Base-by-base conservation (phyloP, 352 stramenopile species). In the Phytophthora idaei region DNA sequence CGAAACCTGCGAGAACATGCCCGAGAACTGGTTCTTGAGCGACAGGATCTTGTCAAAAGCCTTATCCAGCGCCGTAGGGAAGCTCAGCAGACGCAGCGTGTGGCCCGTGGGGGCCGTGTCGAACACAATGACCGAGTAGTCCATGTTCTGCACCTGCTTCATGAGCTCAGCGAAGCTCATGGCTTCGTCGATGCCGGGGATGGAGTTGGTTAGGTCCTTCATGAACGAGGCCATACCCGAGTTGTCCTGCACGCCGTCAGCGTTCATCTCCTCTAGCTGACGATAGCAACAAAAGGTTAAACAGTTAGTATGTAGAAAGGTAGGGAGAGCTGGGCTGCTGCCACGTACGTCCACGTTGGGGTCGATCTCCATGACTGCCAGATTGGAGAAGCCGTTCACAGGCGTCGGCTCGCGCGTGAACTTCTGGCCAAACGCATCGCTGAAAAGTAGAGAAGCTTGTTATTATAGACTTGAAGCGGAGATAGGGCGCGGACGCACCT, bases 131-230 rank as follows among this genome's bases (percentile, higher is more conserved):
- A 98, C 93, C 64, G 95, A 96, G 82, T 98, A 99, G 71, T 99
- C 97, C 83, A 99, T 97, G 60, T 85, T 94, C 77, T 99, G 96
- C 39, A 99, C 95, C 69, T 97, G 90, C 80, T 99, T 99, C 97
- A 99, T 99, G 52, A 99, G 87, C 80, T 99, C 97, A 11, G 93
- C 96, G 81, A 99, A 99, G 64, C 87, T 98, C 96, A 99, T 99
- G 73, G 97, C 97, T 62, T 99, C 98, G 76, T 99, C 98, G 76
- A 99, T 99, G 52, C 98, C 98, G 1, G 98, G 98, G 78, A 99
- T 99, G 58, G 92, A 98, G 74, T 98, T 98, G 32, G 94, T 98
- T 49, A 99, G 83, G 77, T 99, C 95, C 56, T 97, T 97, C 87
- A 99, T 97, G 73, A 99, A 97, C 49, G 92, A 97, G 58, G 87